These are phyloP conservation scores for Aspergillus kassunensis DNA, from an alignment of 495 filamentous ascomycete genomes.

Conservation along the genomic window DNA sequence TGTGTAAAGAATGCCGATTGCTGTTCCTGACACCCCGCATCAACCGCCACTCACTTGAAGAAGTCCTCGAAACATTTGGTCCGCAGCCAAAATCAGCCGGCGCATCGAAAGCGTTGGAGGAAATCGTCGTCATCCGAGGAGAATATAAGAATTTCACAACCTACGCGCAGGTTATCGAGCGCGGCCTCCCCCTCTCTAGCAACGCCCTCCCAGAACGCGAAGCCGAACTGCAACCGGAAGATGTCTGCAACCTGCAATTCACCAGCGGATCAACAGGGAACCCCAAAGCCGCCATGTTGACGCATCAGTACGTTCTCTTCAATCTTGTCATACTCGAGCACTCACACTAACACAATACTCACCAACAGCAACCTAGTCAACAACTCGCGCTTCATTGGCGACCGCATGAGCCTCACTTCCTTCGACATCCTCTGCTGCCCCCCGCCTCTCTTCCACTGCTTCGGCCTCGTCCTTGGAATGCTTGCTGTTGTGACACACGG, in stretches of 20 bases:
- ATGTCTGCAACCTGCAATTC: conserved; percentile 69
- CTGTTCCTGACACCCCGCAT: conserved; percentile 63
- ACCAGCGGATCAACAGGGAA: conserved; percentile 68
- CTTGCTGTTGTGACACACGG: conserved; percentile 64
- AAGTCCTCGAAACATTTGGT: conserved; percentile 49
- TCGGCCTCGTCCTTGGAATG: conserved; percentile 67
- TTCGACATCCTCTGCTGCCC: conserved; percentile 65
- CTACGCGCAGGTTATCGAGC: conserved; percentile 45
- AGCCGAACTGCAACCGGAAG: conserved; percentile 49
- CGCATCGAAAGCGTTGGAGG: conserved; percentile 32
- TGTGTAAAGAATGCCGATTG: conserved; percentile 49
- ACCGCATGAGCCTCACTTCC: conserved; percentile 61
- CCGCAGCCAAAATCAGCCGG: conserved; percentile 31
- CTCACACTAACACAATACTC: conserved; percentile 6
- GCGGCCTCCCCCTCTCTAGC: conserved; percentile 29
- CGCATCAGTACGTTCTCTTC: conserved; percentile 53
- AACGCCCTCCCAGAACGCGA: conserved; percentile 42
- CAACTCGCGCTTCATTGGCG: conserved; percentile 65
- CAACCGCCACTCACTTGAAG: conserved; percentile 50
- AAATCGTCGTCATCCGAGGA: conserved; percentile 54
- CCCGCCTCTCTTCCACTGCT: conserved; percentile 70
- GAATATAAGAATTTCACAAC: conserved; percentile 46
- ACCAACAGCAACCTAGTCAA: conserved; percentile 60
- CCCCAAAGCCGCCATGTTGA: conserved; percentile 73
- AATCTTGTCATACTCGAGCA: not conserved